Conservation (phyloP, 1,139 yeast species). For the Blastobotrys ciferrii region DNA sequence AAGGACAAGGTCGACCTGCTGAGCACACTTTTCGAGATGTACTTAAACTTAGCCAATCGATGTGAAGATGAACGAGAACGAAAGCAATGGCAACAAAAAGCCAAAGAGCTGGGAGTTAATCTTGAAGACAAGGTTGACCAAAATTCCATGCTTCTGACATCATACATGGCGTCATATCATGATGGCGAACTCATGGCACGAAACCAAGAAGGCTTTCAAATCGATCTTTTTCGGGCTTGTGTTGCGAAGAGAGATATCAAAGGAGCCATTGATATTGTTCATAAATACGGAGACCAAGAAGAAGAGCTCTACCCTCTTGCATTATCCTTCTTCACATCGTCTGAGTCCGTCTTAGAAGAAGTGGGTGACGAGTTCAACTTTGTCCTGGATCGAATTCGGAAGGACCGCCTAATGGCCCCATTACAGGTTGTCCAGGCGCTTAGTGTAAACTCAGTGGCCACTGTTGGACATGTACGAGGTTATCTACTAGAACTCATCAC, state of each 20-base stretch:
- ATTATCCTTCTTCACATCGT: slow-evolving; percentile 62
- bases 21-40: slow-evolving; percentile 79
- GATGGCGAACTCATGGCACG: slow-evolving; percentile 28
- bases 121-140: slow-evolving; percentile 51
- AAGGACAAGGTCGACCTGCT: slow-evolving; percentile 70
- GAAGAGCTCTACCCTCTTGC: slow-evolving; percentile 68
- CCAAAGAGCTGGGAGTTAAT: slow-evolving; percentile 49
- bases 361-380: slow-evolving; percentile 52
- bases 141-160: slow-evolving; percentile 58
- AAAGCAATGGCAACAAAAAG: slow-evolving; percentile 63
- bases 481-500: slow-evolving; percentile 64
- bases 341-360: slow-evolving; percentile 49
- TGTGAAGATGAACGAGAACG: slow-evolving; percentile 40
- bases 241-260: slow-evolving; percentile 57
- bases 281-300: slow-evolving; percentile 58
- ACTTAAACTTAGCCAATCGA: slow-evolving; percentile 57
- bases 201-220: slow-evolving; percentile 49
- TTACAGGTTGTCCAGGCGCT: slow-evolving; percentile 72
- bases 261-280: slow-evolving; percentile 56
- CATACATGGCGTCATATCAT: slow-evolving; percentile 47
- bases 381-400: slow-evolving; percentile 55
- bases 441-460: slow-evolving; percentile 61
- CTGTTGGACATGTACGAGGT: slow-evolving; percentile 71
- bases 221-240: slow-evolving; percentile 64
- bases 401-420: slow-evolving; percentile 61